Base-by-base conservation (phyloP, 2,329 filamentous ascomycete genomes). In the Fusarium sarcochroum region DNA sequence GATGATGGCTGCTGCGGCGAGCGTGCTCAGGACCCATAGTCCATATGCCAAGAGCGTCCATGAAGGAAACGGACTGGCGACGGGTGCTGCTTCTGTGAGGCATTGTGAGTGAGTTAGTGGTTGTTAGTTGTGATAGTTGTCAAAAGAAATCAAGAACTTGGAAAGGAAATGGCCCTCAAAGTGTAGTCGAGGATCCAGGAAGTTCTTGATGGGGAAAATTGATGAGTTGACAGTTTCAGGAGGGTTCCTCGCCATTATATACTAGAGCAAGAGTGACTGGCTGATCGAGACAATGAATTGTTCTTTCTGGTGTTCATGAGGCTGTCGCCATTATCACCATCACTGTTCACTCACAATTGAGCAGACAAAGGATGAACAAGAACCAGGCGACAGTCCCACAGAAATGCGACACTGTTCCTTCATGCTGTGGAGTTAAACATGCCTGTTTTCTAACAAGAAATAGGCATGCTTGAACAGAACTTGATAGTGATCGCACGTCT, bases 31-130 rank as follows among this genome's bases (percentile, higher is more conserved):
- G 27, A 0, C 55, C 55, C 13, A 58, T 50, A n/a, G 59, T 47
- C 40, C 53, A 58, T 6, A 58, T 23, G 1, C 60, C 68, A 5
- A 71, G 40, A 8, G 57, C 41, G 14, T 69, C 68, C 2, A 71
- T 34, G 17, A 71, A 71, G 14, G 17, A 14, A 10, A 11, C 7
- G 13, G 45, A 41, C 14, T 35, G 21, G 8, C 44, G 53, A 13
- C 7, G 30, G 8, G 30, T 52, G 2, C 27, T 45, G 32, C 14
- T 34, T 23, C 30, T 54, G 18, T 14, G 27, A 40, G 49, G 5
- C 63, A 66, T 66, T 21, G 48, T 40, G 41, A 47, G 17, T n/a
- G 34, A 25, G 45, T 38, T 35, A 18, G 11, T 40, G 14, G 23
- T 21, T 5, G 40, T 63, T 35, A 46, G 35, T n/a, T 25, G 30